Percentiles rank a stretch among this genome's conserved stretches.
These are phyloP conservation scores for Crucihimalaya himalaica DNA, from an alignment of 345 rosid species.

Conservation along the genomic window DNA sequence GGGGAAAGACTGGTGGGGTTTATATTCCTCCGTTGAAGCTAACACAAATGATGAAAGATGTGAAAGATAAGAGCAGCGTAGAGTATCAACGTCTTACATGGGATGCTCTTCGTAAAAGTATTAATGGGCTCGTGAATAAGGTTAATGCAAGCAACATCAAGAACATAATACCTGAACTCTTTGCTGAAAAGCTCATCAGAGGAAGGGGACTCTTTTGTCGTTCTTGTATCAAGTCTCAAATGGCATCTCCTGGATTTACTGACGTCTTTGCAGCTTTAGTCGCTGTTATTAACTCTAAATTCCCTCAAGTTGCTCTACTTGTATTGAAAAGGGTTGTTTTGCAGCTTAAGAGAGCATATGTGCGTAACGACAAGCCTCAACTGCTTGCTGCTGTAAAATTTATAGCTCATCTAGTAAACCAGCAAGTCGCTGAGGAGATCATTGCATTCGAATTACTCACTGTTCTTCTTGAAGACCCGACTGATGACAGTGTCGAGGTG, in stretches of 20 bases:
- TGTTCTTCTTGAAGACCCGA: slow-evolving; percentile 71
- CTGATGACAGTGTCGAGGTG: slow-evolving; percentile 89
- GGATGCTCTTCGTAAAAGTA: slow-evolving; percentile 95
- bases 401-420: slow-evolving; percentile 88
- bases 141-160: slow-evolving; percentile 79
- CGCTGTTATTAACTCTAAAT: slow-evolving; percentile 78
- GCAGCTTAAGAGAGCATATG: slow-evolving; percentile 90
- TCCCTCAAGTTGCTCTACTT: slow-evolving; percentile 86
- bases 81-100: slow-evolving; percentile 86
- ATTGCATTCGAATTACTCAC: slow-evolving; percentile 75
- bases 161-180: slow-evolving; percentile 78
- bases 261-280: slow-evolving; percentile 82
- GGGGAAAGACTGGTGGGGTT: slow-evolving; percentile 78
- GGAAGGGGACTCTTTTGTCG: slow-evolving; percentile 91
- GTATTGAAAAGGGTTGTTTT: slow-evolving; percentile 73
- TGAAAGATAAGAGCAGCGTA: slow-evolving; percentile 70
- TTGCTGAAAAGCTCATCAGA: slow-evolving; percentile 77
- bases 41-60: slow-evolving; percentile 79
- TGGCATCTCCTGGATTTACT: slow-evolving; percentile 89
- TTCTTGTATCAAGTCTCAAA: slow-evolving; percentile 88
- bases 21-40: slow-evolving; percentile 83
- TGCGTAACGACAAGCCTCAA: slow-evolving; percentile 90
- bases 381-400: slow-evolving; percentile 89
- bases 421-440: slow-evolving; percentile 83
- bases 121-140: slow-evolving; percentile 82